These are phyloP conservation scores for Warburgia ugandensis DNA, from an alignment of 164 flowering plant genomes.

Conservation along the genomic window DNA sequence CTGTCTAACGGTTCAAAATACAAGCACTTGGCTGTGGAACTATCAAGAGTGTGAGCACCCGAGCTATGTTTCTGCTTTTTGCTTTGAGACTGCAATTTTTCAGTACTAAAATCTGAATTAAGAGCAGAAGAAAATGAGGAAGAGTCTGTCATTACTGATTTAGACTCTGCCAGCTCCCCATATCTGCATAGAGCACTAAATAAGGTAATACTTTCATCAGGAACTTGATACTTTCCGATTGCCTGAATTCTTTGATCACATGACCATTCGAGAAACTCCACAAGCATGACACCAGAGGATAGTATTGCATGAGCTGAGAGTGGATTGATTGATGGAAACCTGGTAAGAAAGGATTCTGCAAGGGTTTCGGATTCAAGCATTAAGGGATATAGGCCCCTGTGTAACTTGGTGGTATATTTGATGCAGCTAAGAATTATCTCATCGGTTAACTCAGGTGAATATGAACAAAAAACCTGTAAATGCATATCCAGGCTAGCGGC, in stretches of 20 bases:
- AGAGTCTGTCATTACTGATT: slow-evolving; percentile 86
- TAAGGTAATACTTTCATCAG: slow-evolving; percentile 57
- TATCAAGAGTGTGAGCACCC: slow-evolving; percentile 22
- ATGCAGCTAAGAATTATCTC: slow-evolving; percentile 69
- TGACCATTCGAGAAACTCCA: slow-evolving; percentile 53
- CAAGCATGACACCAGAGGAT: slow-evolving; percentile 48
- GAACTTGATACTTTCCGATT: slow-evolving; percentile 46
- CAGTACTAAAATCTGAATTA: slow-evolving; percentile 37
- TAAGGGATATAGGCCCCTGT: slow-evolving; percentile 38
- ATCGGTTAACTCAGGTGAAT: slow-evolving; percentile 71
- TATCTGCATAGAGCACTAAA: slow-evolving; percentile 60
- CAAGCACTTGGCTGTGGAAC: slow-evolving; percentile 21
- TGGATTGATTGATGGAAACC: slow-evolving; percentile 86
- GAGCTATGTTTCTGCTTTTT: slow-evolving; percentile 28
- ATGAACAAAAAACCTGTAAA: slow-evolving; percentile 72
- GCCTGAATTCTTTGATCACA: slow-evolving; percentile 39
- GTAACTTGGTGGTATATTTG: slow-evolving; percentile 26
- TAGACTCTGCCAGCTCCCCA: slow-evolving; percentile 77
- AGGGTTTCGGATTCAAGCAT: slow-evolving; percentile 87
- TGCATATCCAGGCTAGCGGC: slow-evolving; percentile 78
- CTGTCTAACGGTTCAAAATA: slow-evolving; percentile 15
- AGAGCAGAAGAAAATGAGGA: slow-evolving; percentile 77
- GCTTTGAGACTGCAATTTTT: slow-evolving; percentile 28
- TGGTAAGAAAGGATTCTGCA: slow-evolving; percentile 83
- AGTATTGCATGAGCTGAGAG: slow-evolving; percentile 86